Base-by-base conservation (phyloP, 768 basidiomycete genomes). In the Lentinus tigrinus region DNA sequence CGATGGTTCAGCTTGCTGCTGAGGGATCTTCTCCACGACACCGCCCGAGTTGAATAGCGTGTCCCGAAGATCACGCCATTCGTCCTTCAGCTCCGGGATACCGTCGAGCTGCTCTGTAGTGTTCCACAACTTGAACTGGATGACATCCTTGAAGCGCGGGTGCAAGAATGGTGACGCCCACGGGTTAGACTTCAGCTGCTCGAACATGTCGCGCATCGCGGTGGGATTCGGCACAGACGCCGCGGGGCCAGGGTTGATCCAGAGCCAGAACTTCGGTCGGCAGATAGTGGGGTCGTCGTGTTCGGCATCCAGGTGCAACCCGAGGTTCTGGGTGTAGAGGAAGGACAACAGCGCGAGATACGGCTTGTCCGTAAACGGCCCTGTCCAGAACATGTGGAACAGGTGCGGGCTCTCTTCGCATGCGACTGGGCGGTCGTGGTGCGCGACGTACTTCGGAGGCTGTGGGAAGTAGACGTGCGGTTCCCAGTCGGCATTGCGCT, bases 341-440 rank as follows among this genome's bases (percentile, higher is more conserved):
- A 94, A 99, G 17, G 95, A 97, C 23, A 96, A 78, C 44, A 98
- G 79, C 1, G 96, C 94, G 58, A 94, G 84, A 78, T 99, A 98
- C 2, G 97, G 97, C 72, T 98, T 98, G 78, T 99, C 97, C 9
- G 95, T 97, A 78, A 99, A 98, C 1, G 93, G 88, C 0, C 97
- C 96, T 1, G 95, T 92, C 96, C 97, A 98, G 78, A 97, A 99
- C 88, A 98, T 97, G 74, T 99, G 97, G 79, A 96, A 98, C 31
- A 98, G 74, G 36, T 91, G 85, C 6, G 94, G 89, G 65, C 89
- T 85, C 63, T 92, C 88, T 0, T 87, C 81, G 73, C 97, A 99
- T 1, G 86, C 79, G 1, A 75, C 70, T 3, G 81, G 70, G 39
- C 84, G 78, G 53, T 81, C 80, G 21, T 85, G 78, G 63, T 83